Percentiles rank a stretch among this genome's conserved stretches.
Conservation (phyloP, 805 yeast species). For the Metschnikowia bowlesiae region DNA sequence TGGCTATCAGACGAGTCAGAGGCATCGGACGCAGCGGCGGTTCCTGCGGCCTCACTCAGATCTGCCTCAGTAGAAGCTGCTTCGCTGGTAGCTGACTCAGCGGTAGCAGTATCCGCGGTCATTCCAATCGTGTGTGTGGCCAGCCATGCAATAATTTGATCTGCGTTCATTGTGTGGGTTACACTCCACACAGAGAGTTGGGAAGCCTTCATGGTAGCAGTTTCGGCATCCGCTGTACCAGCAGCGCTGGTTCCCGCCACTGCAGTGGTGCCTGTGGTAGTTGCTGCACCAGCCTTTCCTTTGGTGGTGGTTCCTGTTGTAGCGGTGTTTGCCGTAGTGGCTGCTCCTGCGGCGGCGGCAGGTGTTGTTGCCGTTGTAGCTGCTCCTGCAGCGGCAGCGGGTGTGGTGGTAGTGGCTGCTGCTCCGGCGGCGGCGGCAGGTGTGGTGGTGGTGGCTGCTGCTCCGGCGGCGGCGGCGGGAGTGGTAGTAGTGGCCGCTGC, state of each 20-base stretch:
- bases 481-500: constrained; percentile 8
- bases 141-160: constrained; percentile 16
- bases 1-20: neutral
- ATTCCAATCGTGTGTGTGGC: constrained; percentile 15
- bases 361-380: constrained; percentile 11
- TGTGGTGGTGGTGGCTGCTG: constrained; percentile 16
- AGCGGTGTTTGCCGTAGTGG: constrained; percentile 11
- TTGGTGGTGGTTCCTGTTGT: neutral
- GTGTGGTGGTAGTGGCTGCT: constrained; percentile 11
- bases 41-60: constrained; percentile 3
- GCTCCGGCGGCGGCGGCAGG: constrained; percentile 14
- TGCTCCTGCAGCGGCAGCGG: constrained; percentile 14
- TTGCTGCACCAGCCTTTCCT: neutral
- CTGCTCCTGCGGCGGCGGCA: constrained; percentile 10
- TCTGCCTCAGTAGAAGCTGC: neutral
- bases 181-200: constrained; percentile 11
- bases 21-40: neutral
- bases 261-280: constrained; percentile 9
- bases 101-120: neutral
- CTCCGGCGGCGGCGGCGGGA: constrained; percentile 13
- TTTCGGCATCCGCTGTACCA: neutral
- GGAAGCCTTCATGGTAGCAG: constrained; percentile 15
- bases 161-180: constrained; percentile 15
- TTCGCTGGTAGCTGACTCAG: neutral
- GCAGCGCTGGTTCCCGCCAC: constrained; percentile 10